Conservation (phyloP, 164 flowering plant genomes). For the Cinnamomum chago region DNA sequence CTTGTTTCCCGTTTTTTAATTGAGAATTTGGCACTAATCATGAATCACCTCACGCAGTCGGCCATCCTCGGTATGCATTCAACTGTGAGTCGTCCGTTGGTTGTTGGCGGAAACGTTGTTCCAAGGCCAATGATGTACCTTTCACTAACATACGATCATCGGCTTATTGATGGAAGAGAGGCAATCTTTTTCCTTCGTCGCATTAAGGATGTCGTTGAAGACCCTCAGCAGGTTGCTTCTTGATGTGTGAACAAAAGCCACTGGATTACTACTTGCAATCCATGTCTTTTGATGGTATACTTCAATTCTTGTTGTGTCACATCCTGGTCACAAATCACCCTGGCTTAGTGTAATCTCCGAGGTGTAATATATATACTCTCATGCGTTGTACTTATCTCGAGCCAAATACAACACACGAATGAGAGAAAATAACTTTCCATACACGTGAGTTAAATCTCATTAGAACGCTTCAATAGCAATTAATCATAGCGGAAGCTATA, state of each 20-base stretch:
- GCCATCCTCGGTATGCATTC: conserved; percentile 97
- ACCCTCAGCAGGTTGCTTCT: conserved; percentile 89
- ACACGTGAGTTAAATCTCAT: too few species aligned
- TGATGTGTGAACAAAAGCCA: conserved; percentile 44
- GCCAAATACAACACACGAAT: too few species aligned
- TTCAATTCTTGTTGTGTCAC: background rate
- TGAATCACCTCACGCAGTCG: conserved; percentile 49
- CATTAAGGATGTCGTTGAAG: conserved; percentile 92
- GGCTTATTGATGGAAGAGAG: conserved; percentile 97
- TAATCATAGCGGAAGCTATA: too few species aligned
- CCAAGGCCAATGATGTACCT: conserved; percentile 98
- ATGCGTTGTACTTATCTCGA: too few species aligned
- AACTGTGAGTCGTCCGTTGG: conserved; percentile 88
- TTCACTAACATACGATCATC: conserved; percentile 86
- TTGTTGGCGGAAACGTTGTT: conserved; percentile 69
- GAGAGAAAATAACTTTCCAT: too few species aligned
- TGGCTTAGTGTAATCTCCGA: too few species aligned
- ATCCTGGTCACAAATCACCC: too few species aligned
- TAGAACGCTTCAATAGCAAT: too few species aligned
- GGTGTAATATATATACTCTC: too few species aligned
- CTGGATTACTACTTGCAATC: background rate
- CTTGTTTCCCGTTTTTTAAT: background rate
- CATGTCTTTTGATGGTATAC: background rate
- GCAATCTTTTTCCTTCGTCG: conserved; percentile 91
- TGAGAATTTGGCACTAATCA: background rate